These are phyloP conservation scores for Yamadazyma philogaea DNA, from an alignment of 805 yeast species.

Conservation along the genomic window DNA sequence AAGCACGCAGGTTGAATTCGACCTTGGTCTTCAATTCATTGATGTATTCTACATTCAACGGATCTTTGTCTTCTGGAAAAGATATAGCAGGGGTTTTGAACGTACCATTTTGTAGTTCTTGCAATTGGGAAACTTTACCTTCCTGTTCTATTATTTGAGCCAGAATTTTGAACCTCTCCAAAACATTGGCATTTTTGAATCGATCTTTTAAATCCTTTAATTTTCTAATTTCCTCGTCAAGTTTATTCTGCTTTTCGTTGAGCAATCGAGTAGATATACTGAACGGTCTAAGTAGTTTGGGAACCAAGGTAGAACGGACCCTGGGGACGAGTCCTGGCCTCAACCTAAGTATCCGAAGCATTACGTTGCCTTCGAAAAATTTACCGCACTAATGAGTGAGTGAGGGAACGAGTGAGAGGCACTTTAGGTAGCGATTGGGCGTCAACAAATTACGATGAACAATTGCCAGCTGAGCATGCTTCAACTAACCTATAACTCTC, in stretches of 20 bases:
- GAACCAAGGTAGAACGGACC: background rate
- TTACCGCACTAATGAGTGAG: background rate
- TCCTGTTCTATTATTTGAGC: conserved; percentile 23
- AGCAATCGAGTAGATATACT: conserved; percentile 6
- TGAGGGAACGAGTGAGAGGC: background rate
- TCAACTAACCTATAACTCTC: no score
- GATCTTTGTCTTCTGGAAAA: conserved; percentile 16
- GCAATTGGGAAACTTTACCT: conserved; percentile 20
- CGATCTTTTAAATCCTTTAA: conserved; percentile 22
- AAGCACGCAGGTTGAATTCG: conserved; percentile 23
- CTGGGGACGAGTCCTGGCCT: conserved; percentile 1
- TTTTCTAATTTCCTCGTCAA: conserved; percentile 21
- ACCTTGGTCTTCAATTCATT: conserved; percentile 5
- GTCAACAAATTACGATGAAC: no score
- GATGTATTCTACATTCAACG: conserved; percentile 17
- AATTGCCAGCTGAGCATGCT: no score
- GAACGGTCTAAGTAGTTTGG: background rate
- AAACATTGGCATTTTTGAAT: conserved; percentile 21
- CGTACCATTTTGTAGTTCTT: conserved; percentile 13
- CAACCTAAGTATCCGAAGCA: conserved; percentile 5
- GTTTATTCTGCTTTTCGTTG: conserved; percentile 11
- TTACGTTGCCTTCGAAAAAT: conserved; percentile 6
- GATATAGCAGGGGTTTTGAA: conserved; percentile 17
- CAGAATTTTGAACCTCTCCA: conserved; percentile 23
- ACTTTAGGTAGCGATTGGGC: no score